Evolutionary conservation across 2,329 filamentous ascomycete genomes (phyloP).

Genomic region (Dactylella cylindrospora): DNA sequence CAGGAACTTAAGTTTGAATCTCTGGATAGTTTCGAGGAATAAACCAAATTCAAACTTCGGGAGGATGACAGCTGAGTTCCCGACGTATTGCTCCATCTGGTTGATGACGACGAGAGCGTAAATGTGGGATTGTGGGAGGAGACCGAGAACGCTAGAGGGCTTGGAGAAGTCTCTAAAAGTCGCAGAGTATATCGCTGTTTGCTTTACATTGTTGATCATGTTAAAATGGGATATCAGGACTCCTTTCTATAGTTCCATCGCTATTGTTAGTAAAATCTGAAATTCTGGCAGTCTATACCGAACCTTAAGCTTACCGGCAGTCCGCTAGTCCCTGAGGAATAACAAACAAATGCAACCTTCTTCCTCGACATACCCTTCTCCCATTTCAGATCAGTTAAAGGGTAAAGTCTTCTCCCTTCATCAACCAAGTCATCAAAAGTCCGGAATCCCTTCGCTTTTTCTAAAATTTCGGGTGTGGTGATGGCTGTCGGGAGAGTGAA

Average conservation of each 20-base stretch:
- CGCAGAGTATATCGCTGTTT: slow-evolving; percentile 57
- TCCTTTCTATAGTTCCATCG: slow-evolving; percentile 62
- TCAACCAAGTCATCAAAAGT: slow-evolving; percentile 68
- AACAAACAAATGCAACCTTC: slow-evolving; percentile 74
- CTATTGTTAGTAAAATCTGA: neutral
- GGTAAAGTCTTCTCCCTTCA: slow-evolving; percentile 60
- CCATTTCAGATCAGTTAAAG: slow-evolving; percentile 62
- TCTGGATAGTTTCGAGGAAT: slow-evolving; percentile 66
- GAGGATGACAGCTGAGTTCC: slow-evolving; percentile 72
- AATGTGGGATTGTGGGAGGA: slow-evolving; percentile 81
- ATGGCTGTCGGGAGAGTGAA: slow-evolving; percentile 65
- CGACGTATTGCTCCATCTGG: slow-evolving; percentile 66
- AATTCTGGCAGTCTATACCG: neutral
- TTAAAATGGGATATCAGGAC: slow-evolving; percentile 81
- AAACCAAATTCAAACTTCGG: slow-evolving; percentile 73
- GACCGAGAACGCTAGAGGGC: slow-evolving; percentile 63
- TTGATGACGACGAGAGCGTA: slow-evolving; percentile 74
- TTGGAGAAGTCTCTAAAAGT: slow-evolving; percentile 52
- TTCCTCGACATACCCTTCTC: slow-evolving; percentile 65
- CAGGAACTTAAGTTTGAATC: slow-evolving; percentile 67
- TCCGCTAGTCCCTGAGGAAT: slow-evolving; percentile 77
- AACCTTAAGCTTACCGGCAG: slow-evolving; percentile 65
- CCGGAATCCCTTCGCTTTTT: slow-evolving; percentile 57
- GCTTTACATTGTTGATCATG: slow-evolving; percentile 73
- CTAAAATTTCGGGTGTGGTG: slow-evolving; percentile 50